These are phyloP conservation scores for Colletotrichum sp. DNA, from an alignment of 2,329 filamentous ascomycete species.

Conservation along the genomic window DNA sequence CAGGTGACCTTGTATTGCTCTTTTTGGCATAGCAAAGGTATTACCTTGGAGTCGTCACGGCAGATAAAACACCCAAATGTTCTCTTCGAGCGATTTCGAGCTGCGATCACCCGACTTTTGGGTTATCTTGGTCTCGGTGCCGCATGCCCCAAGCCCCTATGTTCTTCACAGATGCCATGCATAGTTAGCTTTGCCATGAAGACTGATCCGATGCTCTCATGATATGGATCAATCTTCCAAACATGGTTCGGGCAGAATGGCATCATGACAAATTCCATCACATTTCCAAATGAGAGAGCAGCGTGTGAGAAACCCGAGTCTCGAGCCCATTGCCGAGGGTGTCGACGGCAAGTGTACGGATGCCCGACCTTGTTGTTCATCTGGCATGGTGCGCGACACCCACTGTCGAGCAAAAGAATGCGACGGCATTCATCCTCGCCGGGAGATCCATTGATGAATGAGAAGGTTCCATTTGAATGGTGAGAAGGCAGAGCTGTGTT, in stretches of 20 bases:
- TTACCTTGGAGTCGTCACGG: no score
- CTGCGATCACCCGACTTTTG: no score
- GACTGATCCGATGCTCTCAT: not conserved
- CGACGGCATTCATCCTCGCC: not conserved
- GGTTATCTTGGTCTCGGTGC: no score
- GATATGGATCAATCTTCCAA: not conserved
- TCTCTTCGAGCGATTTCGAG: no score
- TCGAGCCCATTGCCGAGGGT: not conserved
- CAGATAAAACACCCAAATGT: no score
- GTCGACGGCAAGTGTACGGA: no score
- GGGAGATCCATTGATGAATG: rapidly evolving
- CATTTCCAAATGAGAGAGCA: not conserved
- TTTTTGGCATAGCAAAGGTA: no score
- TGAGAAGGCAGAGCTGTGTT: not conserved
- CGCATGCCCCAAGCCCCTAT: no score
- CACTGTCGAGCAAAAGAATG: no score
- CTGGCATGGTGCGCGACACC: no score
- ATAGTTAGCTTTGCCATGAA: not conserved
- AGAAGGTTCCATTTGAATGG: rapidly evolving
- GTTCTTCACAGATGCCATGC: not conserved
- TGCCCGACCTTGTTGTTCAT: no score
- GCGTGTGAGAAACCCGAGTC: not conserved
- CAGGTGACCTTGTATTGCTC: no score
- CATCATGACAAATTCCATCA: not conserved
- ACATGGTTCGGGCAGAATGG: not conserved